Percentiles rank a stretch among this genome's conserved stretches.
Conservation (phyloP, 2,329 filamentous ascomycete genomes). For the Pestalotiopsis sp. region DNA sequence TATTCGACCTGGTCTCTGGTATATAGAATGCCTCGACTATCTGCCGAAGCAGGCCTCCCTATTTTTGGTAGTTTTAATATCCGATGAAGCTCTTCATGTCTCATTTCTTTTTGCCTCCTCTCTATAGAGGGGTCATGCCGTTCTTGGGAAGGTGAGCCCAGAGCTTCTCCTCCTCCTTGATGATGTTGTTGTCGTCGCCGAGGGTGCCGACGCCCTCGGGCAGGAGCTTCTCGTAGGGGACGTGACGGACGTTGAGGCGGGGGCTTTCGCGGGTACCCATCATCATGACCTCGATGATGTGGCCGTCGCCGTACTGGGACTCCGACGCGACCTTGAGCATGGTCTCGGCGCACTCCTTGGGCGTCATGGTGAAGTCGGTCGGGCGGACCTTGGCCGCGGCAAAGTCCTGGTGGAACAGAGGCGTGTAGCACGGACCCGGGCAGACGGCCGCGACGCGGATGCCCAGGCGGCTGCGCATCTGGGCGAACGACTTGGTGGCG, state of each 20-base stretch:
- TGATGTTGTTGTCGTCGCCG: slow-evolving; percentile 21
- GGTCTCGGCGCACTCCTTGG: slow-evolving; percentile 34
- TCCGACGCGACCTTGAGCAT: slow-evolving; percentile 30
- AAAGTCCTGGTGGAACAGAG: slow-evolving; percentile 36
- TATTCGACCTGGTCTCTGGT: neutral
- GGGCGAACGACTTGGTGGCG: slow-evolving; percentile 27
- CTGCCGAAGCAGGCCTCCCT: neutral
- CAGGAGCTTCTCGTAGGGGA: slow-evolving; percentile 11
- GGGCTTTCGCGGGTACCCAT: slow-evolving; percentile 8
- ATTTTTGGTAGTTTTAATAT: neutral
- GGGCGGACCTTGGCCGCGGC: slow-evolving; percentile 27
- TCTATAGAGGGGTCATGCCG: slow-evolving; percentile 14
- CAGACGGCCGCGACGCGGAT: slow-evolving; percentile 36
- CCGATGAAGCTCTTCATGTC: neutral
- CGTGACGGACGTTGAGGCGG: slow-evolving; percentile 7
- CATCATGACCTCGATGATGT: slow-evolving; percentile 16
- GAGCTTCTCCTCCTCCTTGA: slow-evolving; percentile 19
- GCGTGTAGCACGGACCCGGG: slow-evolving; percentile 36
- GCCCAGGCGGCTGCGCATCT: slow-evolving; percentile 33
- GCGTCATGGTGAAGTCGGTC: slow-evolving; percentile 29
- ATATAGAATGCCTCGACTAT: neutral
- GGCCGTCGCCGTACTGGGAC: slow-evolving; percentile 15
- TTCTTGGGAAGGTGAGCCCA: slow-evolving; percentile 19
- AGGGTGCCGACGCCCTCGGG: slow-evolving; percentile 17
- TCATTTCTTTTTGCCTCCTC: neutral